Percentiles rank a stretch among this genome's conserved stretches.
Evolutionary conservation across 1,139 yeast genomes (phyloP).

Genomic region (Yamadazyma conglobata): DNA sequence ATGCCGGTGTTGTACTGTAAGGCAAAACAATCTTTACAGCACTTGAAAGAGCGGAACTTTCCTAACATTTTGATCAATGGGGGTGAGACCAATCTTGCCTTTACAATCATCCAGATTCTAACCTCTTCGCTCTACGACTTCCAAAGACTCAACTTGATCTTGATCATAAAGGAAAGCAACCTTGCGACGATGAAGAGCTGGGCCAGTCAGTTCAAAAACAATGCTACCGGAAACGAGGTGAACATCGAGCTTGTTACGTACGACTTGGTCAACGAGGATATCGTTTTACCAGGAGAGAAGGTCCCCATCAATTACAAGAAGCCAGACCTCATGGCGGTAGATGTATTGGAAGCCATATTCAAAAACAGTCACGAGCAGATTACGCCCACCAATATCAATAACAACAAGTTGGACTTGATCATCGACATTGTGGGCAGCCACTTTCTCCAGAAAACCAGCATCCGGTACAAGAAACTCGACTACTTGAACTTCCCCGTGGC

Average conservation of each 20-base stretch:
- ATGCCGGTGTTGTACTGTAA: conserved; percentile 39
- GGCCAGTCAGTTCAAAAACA: conserved; percentile 21
- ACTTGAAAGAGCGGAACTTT: conserved; percentile 17
- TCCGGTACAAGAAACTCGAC: conserved; percentile 30
- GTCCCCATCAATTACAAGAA: conserved; percentile 37
- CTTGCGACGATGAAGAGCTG: conserved; percentile 22
- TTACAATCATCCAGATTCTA: conserved; percentile 33
- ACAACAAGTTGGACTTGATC: conserved; percentile 35
- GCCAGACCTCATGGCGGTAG: conserved; percentile 39
- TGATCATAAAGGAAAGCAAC: conserved; percentile 30
- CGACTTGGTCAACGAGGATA: conserved; percentile 35
- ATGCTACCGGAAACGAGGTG: conserved; percentile 17
- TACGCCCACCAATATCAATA: conserved; percentile 19
- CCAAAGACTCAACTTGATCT: conserved; percentile 25
- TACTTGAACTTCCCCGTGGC: conserved; percentile 30
- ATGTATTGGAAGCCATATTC: conserved; percentile 36
- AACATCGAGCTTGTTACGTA: conserved; percentile 29
- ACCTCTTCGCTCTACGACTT: conserved; percentile 25
- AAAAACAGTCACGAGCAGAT: conserved; percentile 20
- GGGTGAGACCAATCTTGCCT: conserved; percentile 41
- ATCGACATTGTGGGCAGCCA: conserved; percentile 43
- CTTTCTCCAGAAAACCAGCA: conserved; percentile 30
- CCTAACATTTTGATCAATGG: conserved; percentile 41
- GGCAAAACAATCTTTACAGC: conserved; percentile 36
- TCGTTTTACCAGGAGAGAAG: conserved; percentile 36